These are phyloP conservation scores for Gracilaria domingensis DNA, from an alignment of 23 red algal genomes.

Conservation along the genomic window DNA sequence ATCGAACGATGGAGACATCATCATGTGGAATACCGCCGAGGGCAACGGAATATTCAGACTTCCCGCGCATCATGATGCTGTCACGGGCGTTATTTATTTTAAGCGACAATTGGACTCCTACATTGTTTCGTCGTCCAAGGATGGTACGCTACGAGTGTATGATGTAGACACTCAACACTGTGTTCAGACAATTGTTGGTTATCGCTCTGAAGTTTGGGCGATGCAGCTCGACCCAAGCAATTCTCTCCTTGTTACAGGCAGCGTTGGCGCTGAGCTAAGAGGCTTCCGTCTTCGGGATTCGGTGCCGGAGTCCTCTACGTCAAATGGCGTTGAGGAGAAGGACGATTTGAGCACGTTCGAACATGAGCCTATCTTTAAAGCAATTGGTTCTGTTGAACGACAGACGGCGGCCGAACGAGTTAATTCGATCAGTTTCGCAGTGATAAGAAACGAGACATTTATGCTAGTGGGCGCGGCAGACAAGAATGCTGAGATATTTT, in stretches of 20 bases:
- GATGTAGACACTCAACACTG: conserved; percentile 76
- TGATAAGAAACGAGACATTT: conserved; percentile 5
- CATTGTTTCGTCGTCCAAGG: conserved; percentile 78
- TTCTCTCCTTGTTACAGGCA: conserved; percentile 69
- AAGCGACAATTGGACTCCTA: neutral
- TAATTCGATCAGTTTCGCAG: conserved; percentile 11
- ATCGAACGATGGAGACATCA: conserved; percentile 80
- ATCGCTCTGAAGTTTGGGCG: conserved; percentile 80
- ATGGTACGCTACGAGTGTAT: conserved; percentile 71
- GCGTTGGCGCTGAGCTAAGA: conserved; percentile 61
- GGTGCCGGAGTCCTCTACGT: neutral
- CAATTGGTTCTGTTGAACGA: conserved; percentile 39
- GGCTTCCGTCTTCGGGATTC: conserved; percentile 26
- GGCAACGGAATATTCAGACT: conserved; percentile 77
- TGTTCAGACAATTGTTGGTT: conserved; percentile 88
- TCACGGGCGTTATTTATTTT: conserved; percentile 66
- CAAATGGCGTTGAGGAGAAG: neutral
- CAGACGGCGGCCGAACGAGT: conserved; percentile 44
- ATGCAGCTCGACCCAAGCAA: conserved; percentile 27
- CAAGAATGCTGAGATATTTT: conserved; percentile 69
- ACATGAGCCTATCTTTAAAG: conserved; percentile 17
- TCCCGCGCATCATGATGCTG: conserved; percentile 65
- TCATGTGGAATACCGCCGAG: conserved; percentile 76
- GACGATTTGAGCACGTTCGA: neutral
- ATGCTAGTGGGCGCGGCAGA: conserved; percentile 64